Conservation (phyloP, 1,284 basidiomycete species). For the Pseudozyma thailandica region DNA sequence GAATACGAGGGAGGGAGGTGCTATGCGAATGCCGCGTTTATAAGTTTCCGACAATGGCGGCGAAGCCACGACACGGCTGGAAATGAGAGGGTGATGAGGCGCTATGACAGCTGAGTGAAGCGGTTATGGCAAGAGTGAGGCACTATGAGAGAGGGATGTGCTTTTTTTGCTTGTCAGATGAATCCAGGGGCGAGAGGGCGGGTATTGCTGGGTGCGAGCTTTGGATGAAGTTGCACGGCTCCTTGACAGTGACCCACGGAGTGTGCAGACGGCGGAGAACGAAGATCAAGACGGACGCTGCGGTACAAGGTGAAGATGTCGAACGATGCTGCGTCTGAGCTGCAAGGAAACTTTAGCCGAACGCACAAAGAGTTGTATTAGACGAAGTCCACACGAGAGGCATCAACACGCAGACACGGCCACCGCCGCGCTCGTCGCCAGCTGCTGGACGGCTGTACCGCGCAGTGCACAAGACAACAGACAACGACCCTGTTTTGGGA, state of each 20-base stretch:
- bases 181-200: background rate
- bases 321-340: constrained; percentile 25
- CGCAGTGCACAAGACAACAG: no score
- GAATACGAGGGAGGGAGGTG: background rate
- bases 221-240: constrained; percentile 9
- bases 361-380: background rate
- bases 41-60: background rate
- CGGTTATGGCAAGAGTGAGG: background rate
- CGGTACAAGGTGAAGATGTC: constrained; percentile 10
- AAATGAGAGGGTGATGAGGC: constrained; percentile 1
- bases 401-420: background rate
- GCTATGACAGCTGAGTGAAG: background rate
- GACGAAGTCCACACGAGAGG: background rate
- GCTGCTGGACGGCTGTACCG: no score
- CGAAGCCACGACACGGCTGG: background rate
- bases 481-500: no score
- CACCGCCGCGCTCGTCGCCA: no score
- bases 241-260: background rate
- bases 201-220: background rate
- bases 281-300: constrained; percentile 3
- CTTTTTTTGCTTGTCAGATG: constrained; percentile 7
- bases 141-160: background rate
- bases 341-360: constrained; percentile 41
- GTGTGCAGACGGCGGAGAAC: background rate
- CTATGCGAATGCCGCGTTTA: background rate